Base-by-base conservation (phyloP, 2,329 filamentous ascomycete genomes). In the Decorospora gaudefroyi region DNA sequence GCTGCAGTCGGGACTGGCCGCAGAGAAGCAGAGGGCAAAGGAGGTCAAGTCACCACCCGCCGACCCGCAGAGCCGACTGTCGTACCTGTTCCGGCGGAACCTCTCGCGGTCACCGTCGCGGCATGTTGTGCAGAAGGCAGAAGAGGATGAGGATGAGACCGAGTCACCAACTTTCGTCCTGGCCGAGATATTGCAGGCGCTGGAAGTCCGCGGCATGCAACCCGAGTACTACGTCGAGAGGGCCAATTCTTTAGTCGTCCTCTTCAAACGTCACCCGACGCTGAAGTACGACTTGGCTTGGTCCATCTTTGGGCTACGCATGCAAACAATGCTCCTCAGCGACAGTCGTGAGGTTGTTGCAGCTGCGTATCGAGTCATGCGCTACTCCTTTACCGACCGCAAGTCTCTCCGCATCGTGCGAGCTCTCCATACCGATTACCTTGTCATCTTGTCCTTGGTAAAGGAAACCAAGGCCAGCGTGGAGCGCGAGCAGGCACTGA, bases 401-500 rank as follows among this genome's bases (percentile, higher is more conserved):
- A 85, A 85, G 32, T 99, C 93, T 3, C 78, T 99, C 16, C 87
- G 88, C 66, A 96, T 86, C 35, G 96, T 99, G 49, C 84, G 92
- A 42, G 80, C 81, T 10, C 76, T 97, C 13, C 91, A 96, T 57
- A 97, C 90, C 0, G 95, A 99, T 68, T 92, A 90, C 60, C 77
- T 97, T 13, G 91, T 96, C 18, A 90, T 96, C 26, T 78, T 92
- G 61, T 97, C 93, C 1, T 76, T 99, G 22, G 90, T 95, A 54
- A 97, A 97, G 67, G 93, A 97, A 68, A 87, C 88, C 64, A 97
- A 96, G 70, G 89, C 92, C n/a, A 91, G 92, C 58, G 88, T 99
- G 12, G 93, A 99, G 74, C 83, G 95, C 40, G 93, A 99, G 70
- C 93, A 99, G 72, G 93, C 93, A 9, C 76, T 99, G 61, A 99